Conservation (phyloP, 805 yeast genomes). For the Hanseniaspora nectarophila region DNA sequence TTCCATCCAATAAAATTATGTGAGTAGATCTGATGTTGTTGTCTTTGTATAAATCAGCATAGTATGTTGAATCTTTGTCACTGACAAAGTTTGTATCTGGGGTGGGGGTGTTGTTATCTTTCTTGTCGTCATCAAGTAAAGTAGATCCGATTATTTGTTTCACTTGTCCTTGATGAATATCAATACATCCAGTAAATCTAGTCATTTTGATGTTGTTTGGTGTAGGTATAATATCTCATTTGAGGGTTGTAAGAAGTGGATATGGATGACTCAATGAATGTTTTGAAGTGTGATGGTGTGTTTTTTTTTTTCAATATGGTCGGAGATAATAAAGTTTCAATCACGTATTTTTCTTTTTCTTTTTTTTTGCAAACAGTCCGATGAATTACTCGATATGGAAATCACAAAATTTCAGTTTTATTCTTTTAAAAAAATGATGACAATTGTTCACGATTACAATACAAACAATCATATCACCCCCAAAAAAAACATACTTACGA, state of each 20-base stretch:
- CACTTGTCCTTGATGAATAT: conserved; percentile 87
- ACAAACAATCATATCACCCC: neutral
- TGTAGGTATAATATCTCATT: too few relatives aligned
- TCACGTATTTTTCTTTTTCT: too few relatives aligned
- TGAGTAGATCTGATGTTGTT: conserved; percentile 65
- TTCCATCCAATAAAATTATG: conserved; percentile 79
- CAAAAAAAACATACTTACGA: too few relatives aligned
- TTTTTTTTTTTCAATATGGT: too few relatives aligned
- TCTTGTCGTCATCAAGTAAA: conserved; percentile 46
- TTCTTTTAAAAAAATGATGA: too few relatives aligned
- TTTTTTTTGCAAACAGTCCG: too few relatives aligned
- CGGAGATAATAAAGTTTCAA: too few relatives aligned
- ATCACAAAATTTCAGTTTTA: too few relatives aligned
- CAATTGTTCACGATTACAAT: too few relatives aligned
- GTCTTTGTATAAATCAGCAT: conserved; percentile 54
- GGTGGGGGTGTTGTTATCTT: conserved; percentile 47
- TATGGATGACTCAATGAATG: neutral
- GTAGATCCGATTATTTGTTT: conserved; percentile 97
- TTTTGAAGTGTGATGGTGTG: too few relatives aligned
- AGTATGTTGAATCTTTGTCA: conserved; percentile 57
- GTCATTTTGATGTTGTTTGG: conserved; percentile 44
- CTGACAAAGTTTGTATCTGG: conserved; percentile 68
- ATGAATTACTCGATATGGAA: neutral
- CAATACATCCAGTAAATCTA: conserved; percentile 84
- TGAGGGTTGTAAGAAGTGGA: too few relatives aligned